phyloP scores from a whole-genome alignment of 371 early-diverging fungal species.

The Actinomucor elegans region DNA sequence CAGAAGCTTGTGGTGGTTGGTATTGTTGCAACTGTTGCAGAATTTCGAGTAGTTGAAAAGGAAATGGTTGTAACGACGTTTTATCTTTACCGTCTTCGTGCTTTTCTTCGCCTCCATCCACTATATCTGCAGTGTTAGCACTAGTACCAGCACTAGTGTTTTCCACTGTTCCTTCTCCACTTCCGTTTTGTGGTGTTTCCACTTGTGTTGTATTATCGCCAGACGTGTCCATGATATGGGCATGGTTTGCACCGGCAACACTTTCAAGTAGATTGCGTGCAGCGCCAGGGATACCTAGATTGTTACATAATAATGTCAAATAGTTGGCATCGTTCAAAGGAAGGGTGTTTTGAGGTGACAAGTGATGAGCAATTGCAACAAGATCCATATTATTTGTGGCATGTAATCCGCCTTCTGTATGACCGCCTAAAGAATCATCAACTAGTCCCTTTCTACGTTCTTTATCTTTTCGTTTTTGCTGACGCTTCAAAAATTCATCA shows the following conservation, averaged over 20 bases:
- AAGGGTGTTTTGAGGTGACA: conserved; percentile 13
- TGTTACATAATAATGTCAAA: conserved; percentile 47
- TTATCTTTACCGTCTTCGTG: conserved; percentile 9
- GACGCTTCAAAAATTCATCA: conserved; percentile 73
- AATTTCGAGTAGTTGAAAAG: conserved; percentile 27
- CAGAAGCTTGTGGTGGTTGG: conserved; percentile 19
- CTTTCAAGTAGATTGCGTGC: conserved; percentile 16
- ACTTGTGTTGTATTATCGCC: no score
- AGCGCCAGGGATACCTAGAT: conserved; percentile 37
- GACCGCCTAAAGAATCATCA: conserved; percentile 20
- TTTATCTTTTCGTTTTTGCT: conserved; percentile 68
- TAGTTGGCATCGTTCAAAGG: conserved; percentile 31
- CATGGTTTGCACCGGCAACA: no score
- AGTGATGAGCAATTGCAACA: conserved; percentile 11
- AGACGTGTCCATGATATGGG: not conserved
- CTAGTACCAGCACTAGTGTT: not conserved
- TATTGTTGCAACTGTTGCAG: conserved; percentile 31
- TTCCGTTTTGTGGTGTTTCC: not conserved
- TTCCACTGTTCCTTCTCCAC: not conserved
- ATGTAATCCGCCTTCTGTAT: not conserved
- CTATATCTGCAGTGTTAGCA: not conserved
- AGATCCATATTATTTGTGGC: conserved; percentile 5
- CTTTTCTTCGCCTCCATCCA: not conserved
- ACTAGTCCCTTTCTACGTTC: conserved; percentile 41
- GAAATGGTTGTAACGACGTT: conserved; percentile 10